Conservation (phyloP, 2,329 filamentous ascomycete species). For the Domatiomyces globalis region DNA sequence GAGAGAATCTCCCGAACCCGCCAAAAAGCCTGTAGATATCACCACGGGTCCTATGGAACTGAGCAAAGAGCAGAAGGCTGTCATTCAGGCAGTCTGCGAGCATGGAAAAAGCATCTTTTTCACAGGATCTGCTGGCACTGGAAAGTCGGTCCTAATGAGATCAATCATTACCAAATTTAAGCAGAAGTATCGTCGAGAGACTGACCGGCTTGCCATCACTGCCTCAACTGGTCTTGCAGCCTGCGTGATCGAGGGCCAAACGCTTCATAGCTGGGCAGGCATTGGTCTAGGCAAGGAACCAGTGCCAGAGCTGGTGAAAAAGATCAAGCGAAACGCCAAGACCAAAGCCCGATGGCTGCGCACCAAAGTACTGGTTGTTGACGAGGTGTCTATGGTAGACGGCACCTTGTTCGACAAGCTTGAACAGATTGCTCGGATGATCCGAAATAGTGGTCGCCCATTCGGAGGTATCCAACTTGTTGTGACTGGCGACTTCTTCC, state of each 20-base stretch:
- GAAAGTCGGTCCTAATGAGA: constrained; percentile 90
- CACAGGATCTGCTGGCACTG: constrained; percentile 87
- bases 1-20: constrained; percentile 26
- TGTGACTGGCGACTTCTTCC: constrained; percentile 95
- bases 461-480: constrained; percentile 95
- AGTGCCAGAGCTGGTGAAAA: constrained; percentile 65
- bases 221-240: constrained; percentile 92
- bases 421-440: constrained; percentile 66
- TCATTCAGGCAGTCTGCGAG: constrained; percentile 69
- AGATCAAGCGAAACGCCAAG: constrained; percentile 78
- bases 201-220: constrained; percentile 79
- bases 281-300: constrained; percentile 91
- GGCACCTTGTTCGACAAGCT: constrained; percentile 95
- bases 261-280: constrained; percentile 86
- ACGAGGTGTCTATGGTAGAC: constrained; percentile 98
- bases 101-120: constrained; percentile 86
- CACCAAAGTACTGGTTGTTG: constrained; percentile 76
- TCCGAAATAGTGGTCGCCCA: constrained; percentile 79
- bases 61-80: constrained; percentile 72
- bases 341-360: constrained; percentile 77
- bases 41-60: constrained; percentile 44
- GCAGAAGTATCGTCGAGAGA: constrained; percentile 59
- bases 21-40: constrained; percentile 25
- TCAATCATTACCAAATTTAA: constrained; percentile 74
- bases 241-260: constrained; percentile 92